Conservation (phyloP, 2,329 filamentous ascomycete species). For the Stagonosporopsis tanaceti region DNA sequence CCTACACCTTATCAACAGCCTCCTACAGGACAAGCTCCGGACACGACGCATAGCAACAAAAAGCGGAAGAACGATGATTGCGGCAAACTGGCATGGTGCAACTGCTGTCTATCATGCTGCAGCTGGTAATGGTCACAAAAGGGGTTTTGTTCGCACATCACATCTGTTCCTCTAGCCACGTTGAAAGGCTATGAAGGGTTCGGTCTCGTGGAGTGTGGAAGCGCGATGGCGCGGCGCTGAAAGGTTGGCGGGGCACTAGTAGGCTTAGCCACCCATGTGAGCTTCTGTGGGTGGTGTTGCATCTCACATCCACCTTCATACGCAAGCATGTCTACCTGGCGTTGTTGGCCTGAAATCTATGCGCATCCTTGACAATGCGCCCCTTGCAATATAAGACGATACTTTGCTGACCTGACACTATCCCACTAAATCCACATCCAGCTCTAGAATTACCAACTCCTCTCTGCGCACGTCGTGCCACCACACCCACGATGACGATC, state of each 20-base stretch:
- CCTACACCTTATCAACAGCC: not conserved
- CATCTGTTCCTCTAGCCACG: not conserved
- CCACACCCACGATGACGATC: conserved; percentile 43
- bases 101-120: not conserved
- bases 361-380: not conserved
- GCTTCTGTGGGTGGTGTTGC: not conserved
- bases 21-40: not conserved
- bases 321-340: conserved; percentile 15
- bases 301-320: not conserved
- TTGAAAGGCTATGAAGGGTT: not conserved
- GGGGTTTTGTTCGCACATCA: not conserved
- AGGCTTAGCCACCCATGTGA: not conserved
- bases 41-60: not conserved
- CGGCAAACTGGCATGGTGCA: not conserved
- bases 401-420: not conserved
- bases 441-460: not conserved
- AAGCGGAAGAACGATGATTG: not conserved
- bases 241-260: not conserved
- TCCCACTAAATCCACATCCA: not conserved
- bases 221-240: too few relatives aligned
- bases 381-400: not conserved
- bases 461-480: not conserved
- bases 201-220: not conserved
- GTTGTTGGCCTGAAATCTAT: not conserved
- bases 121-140: not conserved